Evolutionary conservation across 106 monocot genomes (phyloP), one percentile per base, ranked within the genome.

Genomic region (Allium fistulosum): DNA sequence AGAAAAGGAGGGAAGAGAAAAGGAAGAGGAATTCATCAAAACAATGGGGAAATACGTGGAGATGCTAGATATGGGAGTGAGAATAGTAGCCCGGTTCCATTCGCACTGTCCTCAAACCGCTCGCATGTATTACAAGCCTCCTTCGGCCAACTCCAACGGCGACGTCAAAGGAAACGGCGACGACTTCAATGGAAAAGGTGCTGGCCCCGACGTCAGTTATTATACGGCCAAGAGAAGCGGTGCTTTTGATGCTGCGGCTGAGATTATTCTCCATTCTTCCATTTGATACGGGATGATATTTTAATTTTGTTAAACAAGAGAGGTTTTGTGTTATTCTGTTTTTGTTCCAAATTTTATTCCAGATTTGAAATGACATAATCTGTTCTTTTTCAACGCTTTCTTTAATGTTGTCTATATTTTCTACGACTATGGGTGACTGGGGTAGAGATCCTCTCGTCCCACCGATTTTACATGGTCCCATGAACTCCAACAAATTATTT

Each of bases 41-140:
- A 12, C 53, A 55, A 91, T 92, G 92, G 80, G 69, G 57, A 92
- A 77, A 76, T 92, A 79, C 81, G 76, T 73, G 79, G 92, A 93
- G 80, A 17, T 93, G 61, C 47, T 93, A 14, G 92, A 93, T 22
- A 51, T 93, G 79, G 88, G 92, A 53, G 72, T 81, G 64, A 69
- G 92, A 11, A 88, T 93, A 18, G 92, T 83, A 17, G 88, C 83
- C 72, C 72, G 92, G 47, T 88, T 93, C 83, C 88, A 93, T 51
- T 93, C 92, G 46, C 92, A 93, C 83, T 93, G 92, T 76, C 92
- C 92, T 17, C 92, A 88, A 73, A 93, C 92, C n/a, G 92, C 92
- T 26, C 72, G 92, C 16, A 70, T 93, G 79, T 93, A 88, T 72
- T 93, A 93, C 83, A 85, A 93, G 48, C 92, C 92, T 0, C 92